Evolutionary conservation across 1,284 basidiomycete species (phyloP).

Genomic region (Apiotrichum gamsii): DNA sequence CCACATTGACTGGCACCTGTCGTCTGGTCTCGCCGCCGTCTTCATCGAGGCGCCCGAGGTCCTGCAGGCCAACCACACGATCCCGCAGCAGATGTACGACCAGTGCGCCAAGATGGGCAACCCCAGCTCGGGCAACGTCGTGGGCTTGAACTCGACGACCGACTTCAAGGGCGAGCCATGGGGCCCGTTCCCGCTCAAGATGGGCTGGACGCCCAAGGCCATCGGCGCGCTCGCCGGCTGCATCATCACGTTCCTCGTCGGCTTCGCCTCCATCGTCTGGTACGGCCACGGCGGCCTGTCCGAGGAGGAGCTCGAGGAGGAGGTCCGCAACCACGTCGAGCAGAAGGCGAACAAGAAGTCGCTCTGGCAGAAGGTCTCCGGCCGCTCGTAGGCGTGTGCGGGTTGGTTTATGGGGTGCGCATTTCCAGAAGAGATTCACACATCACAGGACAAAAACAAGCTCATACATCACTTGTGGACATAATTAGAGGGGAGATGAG

Average conservation of each 20-base stretch:
- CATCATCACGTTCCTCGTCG: conserved; percentile 71
- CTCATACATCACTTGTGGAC: too few species aligned
- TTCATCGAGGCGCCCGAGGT: conserved; percentile 47
- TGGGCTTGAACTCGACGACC: conserved; percentile 43
- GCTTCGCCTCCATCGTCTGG: conserved; percentile 74
- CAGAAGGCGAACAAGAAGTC: conserved; percentile 53
- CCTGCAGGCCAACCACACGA: conserved; percentile 32
- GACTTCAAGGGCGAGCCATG: conserved; percentile 54
- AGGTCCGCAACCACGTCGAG: conserved; percentile 55
- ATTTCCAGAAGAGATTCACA: too few species aligned
- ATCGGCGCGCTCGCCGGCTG: conserved; percentile 81
- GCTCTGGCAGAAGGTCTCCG: conserved; percentile 18
- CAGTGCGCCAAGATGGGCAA: conserved; percentile 64
- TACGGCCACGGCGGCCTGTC: conserved; percentile 66
- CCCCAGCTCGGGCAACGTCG: conserved; percentile 62
- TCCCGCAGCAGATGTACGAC: conserved; percentile 49
- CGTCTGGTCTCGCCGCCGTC: conserved; percentile 46
- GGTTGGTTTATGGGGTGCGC: too few species aligned
- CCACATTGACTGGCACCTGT: conserved; percentile 47
- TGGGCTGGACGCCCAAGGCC: conserved; percentile 69
- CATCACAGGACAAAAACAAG: too few species aligned
- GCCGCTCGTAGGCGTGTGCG: too few species aligned
- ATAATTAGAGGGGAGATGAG: too few species aligned
- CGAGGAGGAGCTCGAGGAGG: conserved; percentile 70
- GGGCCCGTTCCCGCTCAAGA: conserved; percentile 58